Evolutionary conservation across 2,329 filamentous ascomycete genomes (phyloP), one percentile per base, ranked within the genome.

Genomic region (Xylaria polymorpha): DNA sequence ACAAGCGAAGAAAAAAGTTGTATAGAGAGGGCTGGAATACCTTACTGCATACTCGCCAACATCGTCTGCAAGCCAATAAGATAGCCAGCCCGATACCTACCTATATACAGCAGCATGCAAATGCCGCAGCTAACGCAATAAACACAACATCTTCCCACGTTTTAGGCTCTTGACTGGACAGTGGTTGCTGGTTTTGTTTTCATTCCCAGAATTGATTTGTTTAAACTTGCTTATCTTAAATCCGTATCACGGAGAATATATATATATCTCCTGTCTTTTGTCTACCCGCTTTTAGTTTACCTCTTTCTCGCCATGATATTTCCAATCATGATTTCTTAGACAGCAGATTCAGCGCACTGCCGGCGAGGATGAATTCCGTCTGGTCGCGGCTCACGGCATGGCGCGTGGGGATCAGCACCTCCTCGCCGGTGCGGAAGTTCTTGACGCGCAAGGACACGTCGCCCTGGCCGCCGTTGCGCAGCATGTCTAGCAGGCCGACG

Each of bases 311-410:
- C 20, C 14, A 20, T 22, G 25, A n/a, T 56, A 37, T 56, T 15
- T 29, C 25, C 8, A 41, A 25, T 56, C 48, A 55, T 67, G 61
- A 71, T 74, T 77, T 73, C 85, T 91, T 91, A 55, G 94, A 92
- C 76, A 99, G 82, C 80, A 98, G 79, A 82, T 99, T 99, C 82
- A 99, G 81, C 50, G 96, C 96, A 80, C 94, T 97, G 3, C 96
- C 96, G 0, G 96, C 96, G 60, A 99, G 85, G 72, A 99, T 93
- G 78, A 98, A 99, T 0, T 87, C 90, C 70, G 93, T 93, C 85
- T 99, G 96, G 80, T 98, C 96, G 83, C 91, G 88, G 78, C 90
- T 97, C 70, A 99, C 86, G 14, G 93, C 93, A 80, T 98, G 95
- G 82, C 90, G 93, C n/a, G 94, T 94, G 57, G 89, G 87, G 68